These are phyloP conservation scores for Podospora australis DNA, from an alignment of 495 filamentous ascomycete genomes.

Conservation along the genomic window DNA sequence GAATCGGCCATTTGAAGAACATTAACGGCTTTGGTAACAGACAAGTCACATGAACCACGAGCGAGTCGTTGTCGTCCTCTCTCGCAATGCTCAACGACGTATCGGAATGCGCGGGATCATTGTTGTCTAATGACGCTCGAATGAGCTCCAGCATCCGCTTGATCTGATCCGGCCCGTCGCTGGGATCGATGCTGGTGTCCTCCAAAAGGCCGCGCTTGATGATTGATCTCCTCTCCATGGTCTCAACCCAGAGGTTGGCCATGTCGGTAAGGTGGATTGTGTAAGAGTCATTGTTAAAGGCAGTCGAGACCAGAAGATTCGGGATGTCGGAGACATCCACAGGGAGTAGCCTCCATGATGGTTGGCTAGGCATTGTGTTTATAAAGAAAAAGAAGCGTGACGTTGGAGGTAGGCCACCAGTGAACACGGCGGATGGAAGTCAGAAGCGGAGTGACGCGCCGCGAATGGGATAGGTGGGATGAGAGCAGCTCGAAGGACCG, in stretches of 20 bases:
- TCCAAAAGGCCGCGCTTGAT: constrained; percentile 56
- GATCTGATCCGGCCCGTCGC: constrained; percentile 66
- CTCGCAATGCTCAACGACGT: constrained; percentile 32
- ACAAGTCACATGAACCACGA: constrained; percentile 55
- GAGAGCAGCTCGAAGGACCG: no score
- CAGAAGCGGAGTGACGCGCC: no score
- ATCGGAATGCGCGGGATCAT: constrained; percentile 29
- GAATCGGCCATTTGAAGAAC: constrained; percentile 64
- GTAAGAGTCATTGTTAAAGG: constrained; percentile 51
- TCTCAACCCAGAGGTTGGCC: constrained; percentile 76
- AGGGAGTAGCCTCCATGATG: constrained; percentile 31
- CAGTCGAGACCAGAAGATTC: constrained; percentile 36
- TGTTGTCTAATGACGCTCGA: constrained; percentile 48
- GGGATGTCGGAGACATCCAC: constrained; percentile 30
- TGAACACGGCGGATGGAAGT: no score
- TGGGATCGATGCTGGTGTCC: constrained; percentile 78
- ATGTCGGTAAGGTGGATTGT: constrained; percentile 76
- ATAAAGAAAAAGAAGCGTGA: no score
- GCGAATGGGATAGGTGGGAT: no score
- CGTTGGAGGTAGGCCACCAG: no score
- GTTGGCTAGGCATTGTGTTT: constrained; percentile 19
- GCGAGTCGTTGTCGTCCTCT: constrained; percentile 22
- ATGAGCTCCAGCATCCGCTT: constrained; percentile 67
- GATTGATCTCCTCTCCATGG: constrained; percentile 56
- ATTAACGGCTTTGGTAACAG: constrained; percentile 60